phyloP scores from a whole-genome alignment of 1,139 yeast genomes.

The Yamadazyma kanchanaburiensis region DNA sequence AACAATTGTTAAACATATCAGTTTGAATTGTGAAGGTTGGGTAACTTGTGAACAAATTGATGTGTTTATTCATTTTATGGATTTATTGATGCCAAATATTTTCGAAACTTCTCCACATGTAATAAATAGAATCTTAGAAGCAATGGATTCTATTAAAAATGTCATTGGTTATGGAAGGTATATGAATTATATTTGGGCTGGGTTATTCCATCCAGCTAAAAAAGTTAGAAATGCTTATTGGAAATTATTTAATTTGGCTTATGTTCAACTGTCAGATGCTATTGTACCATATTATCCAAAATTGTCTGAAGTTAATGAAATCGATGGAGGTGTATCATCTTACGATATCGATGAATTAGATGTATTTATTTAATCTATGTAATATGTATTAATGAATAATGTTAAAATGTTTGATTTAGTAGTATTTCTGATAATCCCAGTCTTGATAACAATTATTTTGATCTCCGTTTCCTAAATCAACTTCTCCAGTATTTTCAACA shows the following conservation, averaged over 20 bases:
- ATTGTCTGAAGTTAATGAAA: constrained; percentile 39
- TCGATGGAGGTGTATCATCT: no score
- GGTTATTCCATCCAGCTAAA: constrained; percentile 89
- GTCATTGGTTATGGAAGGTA: constrained; percentile 76
- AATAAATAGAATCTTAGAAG: constrained; percentile 75
- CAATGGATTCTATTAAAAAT: constrained; percentile 69
- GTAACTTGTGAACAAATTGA: constrained; percentile 73
- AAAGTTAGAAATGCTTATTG: constrained; percentile 85
- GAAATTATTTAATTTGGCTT: constrained; percentile 75
- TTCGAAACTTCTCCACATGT: constrained; percentile 96
- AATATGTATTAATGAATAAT: no score
- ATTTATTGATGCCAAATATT: constrained; percentile 76
- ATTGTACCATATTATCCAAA: constrained; percentile 82
- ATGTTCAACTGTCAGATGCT: constrained; percentile 70
- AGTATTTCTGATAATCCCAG: no score
- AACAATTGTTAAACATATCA: constrained; percentile 77
- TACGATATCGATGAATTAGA: constrained; percentile 44
- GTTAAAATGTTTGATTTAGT: no score
- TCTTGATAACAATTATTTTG: no score
- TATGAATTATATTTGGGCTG: constrained; percentile 79
- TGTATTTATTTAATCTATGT: constrained; percentile 27
- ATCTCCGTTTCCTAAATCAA: no score
- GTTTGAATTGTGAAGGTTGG: constrained; percentile 72
- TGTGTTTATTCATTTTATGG: constrained; percentile 61
- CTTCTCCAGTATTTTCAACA: no score